Conservation (phyloP, 805 yeast genomes). For the Metschnikowia proteae region DNA sequence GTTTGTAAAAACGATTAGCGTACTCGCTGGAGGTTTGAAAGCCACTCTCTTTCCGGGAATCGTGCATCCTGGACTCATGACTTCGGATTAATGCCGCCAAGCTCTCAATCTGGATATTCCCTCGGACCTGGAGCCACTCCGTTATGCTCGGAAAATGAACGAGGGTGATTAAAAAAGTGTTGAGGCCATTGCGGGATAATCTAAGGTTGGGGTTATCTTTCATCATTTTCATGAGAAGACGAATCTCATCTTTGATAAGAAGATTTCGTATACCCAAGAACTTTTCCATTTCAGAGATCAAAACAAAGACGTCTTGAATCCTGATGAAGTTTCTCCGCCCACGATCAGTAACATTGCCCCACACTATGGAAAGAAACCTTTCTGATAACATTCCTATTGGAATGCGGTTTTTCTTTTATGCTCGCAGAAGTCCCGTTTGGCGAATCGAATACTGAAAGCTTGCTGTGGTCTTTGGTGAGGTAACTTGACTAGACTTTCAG, state of each 20-base stretch:
- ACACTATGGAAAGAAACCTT: constrained; percentile 10
- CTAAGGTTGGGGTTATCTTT: constrained; percentile 11
- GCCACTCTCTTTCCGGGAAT: not conserved
- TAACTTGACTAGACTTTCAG: not conserved
- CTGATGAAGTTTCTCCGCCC: constrained; percentile 5
- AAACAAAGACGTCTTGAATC: constrained; percentile 7
- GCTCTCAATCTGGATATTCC: not conserved
- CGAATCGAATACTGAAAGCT: not conserved
- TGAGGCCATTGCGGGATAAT: constrained; percentile 12
- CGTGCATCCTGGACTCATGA: not conserved
- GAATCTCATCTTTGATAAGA: constrained; percentile 9
- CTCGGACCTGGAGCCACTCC: constrained; percentile 5
- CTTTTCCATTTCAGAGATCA: constrained; percentile 12
- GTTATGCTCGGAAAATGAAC: constrained; percentile 10
- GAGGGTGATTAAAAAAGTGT: constrained; percentile 14
- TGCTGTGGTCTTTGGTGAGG: no score
- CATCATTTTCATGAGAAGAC: constrained; percentile 9
- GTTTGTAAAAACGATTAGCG: not conserved
- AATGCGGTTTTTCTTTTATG: no score
- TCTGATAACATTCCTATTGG: not conserved
- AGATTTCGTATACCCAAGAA: constrained; percentile 10
- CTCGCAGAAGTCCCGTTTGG: no score
- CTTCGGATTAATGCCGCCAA: not conserved
- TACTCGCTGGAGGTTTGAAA: no score
- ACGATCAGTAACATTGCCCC: constrained; percentile 8